Evolutionary conservation across 345 rosid species (phyloP), one percentile per base, ranked within the genome.

Genomic region (Ceriops decandra): DNA sequence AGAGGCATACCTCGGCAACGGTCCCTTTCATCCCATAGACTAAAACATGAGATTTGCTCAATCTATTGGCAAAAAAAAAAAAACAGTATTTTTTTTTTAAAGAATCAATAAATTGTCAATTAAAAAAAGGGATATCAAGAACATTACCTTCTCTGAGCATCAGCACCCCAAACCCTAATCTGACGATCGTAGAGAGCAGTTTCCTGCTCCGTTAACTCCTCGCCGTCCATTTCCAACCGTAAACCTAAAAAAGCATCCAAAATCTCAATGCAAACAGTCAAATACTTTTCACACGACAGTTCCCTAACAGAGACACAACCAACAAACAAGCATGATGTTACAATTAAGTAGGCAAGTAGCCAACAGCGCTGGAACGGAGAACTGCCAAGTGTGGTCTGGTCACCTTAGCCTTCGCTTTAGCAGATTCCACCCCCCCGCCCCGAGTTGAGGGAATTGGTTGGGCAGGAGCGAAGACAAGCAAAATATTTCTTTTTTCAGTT

Each of bases 141-240:
- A 66, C 13, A 57, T 56, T 68, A 91, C 96, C 98, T 87, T 76
- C 98, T 72, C 68, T 95, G 99, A 73, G 99, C 97, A 84, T 86
- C 88, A 64, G 92, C 97, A 0, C 99, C 99, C 99, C 96, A 95
- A 84, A 95, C 99, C 89, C 97, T 88, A 85, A 95, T 91, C 70
- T 90, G 97, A 31, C 99, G 90, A 74, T 91, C 97, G 71, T 91
- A 95, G 24, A 91, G 64, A 17, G 96, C 99, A 63, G 98, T 95
- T 68, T 95, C 99, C 77, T 95, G 96, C 88, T 85, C 96, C 3
- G 99, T 95, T 70, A 95, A 80, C 85, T 91, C 88, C 71, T 93
- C 97, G 19, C 96, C 97, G 61, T 88, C 86, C 97, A 90, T 86
- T 33, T 46, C 62, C 71, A 77, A 49, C 57, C 60, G 65, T 9